Evolutionary conservation across 208 protist genomes (phyloP), one percentile per base, ranked within the genome.

Genomic region (Leishmania braziliensis): DNA sequence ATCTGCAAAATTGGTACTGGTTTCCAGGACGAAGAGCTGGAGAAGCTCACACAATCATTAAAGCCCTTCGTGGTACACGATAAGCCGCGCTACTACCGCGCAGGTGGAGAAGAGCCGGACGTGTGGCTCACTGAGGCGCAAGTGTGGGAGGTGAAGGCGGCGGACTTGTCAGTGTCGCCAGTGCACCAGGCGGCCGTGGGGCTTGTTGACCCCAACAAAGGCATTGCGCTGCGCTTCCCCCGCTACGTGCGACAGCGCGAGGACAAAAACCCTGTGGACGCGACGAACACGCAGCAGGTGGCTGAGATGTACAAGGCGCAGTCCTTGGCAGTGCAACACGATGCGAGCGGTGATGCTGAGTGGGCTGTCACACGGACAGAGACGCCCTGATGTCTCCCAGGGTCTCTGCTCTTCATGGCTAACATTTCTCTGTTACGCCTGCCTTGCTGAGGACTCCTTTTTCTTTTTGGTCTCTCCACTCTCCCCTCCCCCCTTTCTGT

Each of bases 101-200:
- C 84, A 5, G 82, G 82, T 12, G 83, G 90, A 16, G 85, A 96
- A 29, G 85, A 85, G 50, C 94, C 98, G 2, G 98, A 99, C 88
- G 97, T 99, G 10, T 99, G 99, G 99, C 98, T 99, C 66, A 88
- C 96, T 26, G 90, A 97, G 51, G 78, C 86, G 70, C 90, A 96
- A 48, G 99, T 99, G 33, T 99, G 99, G 99, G 99, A 99, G 86
- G 92, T 99, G 23, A 93, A 97, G 74, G 99, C 97, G 9, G 99
- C 99, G 0, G 99, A 99, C 87, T 86, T 99, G 20, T 99, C 98
- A 18, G 96, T 99, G 20, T 99, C 98, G 3, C 99, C 99, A 0
- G 91, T 92, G 9, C 98, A 99, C 87, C 95, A 86, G 63, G 98
- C 98, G 12, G 99, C 97, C 16, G 86, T 95, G 18, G 98, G 98